Base-by-base conservation (phyloP, 1,139 yeast genomes). In the Maudiozyma humilis region DNA sequence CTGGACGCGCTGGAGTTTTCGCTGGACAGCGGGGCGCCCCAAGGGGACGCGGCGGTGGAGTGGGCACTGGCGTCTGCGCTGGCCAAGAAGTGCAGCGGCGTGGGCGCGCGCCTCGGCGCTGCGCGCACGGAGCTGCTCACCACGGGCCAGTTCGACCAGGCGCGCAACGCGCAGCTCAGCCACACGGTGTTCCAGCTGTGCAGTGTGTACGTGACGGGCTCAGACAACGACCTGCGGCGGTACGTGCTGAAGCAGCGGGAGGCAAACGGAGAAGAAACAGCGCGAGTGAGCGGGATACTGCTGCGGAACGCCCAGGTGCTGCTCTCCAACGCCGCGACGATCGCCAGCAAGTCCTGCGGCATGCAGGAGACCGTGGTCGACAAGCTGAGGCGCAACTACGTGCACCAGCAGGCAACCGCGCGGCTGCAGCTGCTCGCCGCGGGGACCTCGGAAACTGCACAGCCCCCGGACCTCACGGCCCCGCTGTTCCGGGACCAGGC, bases 351-450 rank as follows among this genome's bases (percentile, higher is more conserved):
- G 37, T 48, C 62, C 4, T 60, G 64, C 43, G 65, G 65, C 10
- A 41, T 60, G 34, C 55, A 57, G 40, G 65, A 60, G 40, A 51
- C 51, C 33, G 50, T 60, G 16, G 50, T 53, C 0, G 63, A 60
- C 47, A 59, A 58, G 40, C 47, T 60, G 38, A 56, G 53, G 44
- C 48, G 65, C 34, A 60, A 60, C 45, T 58, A 56, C 41, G 51
- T 58, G 10, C 59, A 41, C 47, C 46, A 48, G 20, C 61, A 60
- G 43, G 58, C 47, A n/a, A 33, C 35, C 4, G 17, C 25, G n/a
- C 27, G 47, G 5, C 33, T 36, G 25, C 20, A 17, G 15, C n/a
- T 34, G 16, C 14, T 43, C 5, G 25, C 10, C 17, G 17, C 16
- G 4, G 36, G 16, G n/a, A 12, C 16, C 4, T 6, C 27, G 27